A percentile compares a stretch with the other conserved stretches of the same genome.
phyloP scores from a whole-genome alignment of 1,284 basidiomycete species.

The Trichosporon ovoides region DNA sequence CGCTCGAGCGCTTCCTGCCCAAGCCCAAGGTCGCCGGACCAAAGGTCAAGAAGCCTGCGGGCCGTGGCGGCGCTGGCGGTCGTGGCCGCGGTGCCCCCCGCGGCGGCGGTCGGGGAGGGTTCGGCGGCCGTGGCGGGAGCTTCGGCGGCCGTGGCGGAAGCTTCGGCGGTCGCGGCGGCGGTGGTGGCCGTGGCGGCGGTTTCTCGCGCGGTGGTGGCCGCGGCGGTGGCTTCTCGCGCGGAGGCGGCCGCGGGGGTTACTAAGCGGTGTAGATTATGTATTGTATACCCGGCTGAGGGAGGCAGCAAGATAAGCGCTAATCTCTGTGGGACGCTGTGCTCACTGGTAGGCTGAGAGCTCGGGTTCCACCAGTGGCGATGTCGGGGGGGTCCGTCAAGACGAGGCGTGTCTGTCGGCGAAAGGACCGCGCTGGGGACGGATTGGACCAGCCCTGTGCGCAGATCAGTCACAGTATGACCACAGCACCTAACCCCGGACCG shows the following conservation, averaged over 20 bases:
- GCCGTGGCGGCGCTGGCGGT: constrained; percentile 8
- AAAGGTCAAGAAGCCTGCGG: constrained; percentile 45
- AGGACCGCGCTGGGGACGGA: too few relatives aligned
- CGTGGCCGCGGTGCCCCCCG: constrained; percentile 11
- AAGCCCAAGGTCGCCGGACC: constrained; percentile 79
- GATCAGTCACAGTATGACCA: too few relatives aligned
- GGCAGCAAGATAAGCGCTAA: too few relatives aligned
- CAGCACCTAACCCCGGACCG: too few relatives aligned
- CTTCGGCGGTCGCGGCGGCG: constrained; percentile 16
- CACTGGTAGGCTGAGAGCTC: too few relatives aligned
- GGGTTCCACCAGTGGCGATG: too few relatives aligned
- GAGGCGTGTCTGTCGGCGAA: too few relatives aligned
- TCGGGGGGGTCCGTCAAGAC: too few relatives aligned
- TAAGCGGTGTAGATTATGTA: constrained; percentile 17
- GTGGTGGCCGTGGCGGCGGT: constrained; percentile 11
- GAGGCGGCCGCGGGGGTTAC: constrained; percentile 19
- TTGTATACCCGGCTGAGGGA: constrained; percentile 12
- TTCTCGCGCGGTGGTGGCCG: constrained; percentile 12
- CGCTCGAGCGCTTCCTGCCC: constrained; percentile 93
- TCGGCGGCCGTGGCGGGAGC: constrained; percentile 5
- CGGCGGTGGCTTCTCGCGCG: constrained; percentile 18
- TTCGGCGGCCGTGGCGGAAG: constrained; percentile 14
- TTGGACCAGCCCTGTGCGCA: too few relatives aligned
- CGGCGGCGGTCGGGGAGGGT: constrained; percentile 10
- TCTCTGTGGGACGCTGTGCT: too few relatives aligned